A percentile compares a stretch with the other conserved stretches of the same genome.
These are phyloP conservation scores for Alternaria incomplexa DNA, from an alignment of 2,329 filamentous ascomycete genomes.

Conservation along the genomic window DNA sequence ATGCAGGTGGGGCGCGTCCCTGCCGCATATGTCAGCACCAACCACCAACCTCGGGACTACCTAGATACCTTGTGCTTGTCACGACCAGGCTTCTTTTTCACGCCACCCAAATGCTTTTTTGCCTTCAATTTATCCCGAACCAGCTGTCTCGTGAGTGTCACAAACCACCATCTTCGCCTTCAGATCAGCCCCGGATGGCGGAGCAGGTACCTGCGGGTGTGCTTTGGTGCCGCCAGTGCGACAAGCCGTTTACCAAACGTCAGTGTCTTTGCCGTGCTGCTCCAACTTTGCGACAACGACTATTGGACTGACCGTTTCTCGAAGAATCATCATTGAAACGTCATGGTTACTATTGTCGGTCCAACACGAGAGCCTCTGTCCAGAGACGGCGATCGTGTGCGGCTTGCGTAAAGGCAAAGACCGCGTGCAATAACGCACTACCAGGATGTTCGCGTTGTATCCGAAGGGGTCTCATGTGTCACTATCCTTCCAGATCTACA, in stretches of 20 bases:
- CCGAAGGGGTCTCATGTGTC: background rate
- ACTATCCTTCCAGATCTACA: background rate
- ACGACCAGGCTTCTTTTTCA: background rate
- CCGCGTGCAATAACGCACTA: background rate
- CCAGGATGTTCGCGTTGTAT: slow-evolving; percentile 2
- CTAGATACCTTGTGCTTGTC: background rate
- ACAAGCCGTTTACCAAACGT: slow-evolving; percentile 1
- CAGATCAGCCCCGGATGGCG: background rate
- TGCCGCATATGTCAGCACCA: background rate
- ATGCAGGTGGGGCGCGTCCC: background rate
- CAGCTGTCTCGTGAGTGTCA: background rate
- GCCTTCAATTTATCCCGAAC: background rate
- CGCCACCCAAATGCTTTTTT: background rate
- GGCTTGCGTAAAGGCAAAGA: slow-evolving; percentile 7
- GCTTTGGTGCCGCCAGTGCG: slow-evolving; percentile 1
- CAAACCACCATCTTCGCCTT: background rate
- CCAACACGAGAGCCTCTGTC: background rate
- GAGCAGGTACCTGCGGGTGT: background rate
- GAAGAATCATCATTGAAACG: background rate
- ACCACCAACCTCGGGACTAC: too few species aligned
- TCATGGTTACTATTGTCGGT: slow-evolving; percentile 2
- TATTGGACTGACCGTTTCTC: background rate
- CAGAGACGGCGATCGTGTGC: slow-evolving; percentile 4
- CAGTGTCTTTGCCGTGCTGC: background rate
- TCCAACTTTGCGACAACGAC: too few species aligned